Percentiles rank a stretch among this genome's conserved stretches.
phyloP scores from a whole-genome alignment of 2,329 filamentous ascomycete species.

The Neopestalotiopsis rosae region DNA sequence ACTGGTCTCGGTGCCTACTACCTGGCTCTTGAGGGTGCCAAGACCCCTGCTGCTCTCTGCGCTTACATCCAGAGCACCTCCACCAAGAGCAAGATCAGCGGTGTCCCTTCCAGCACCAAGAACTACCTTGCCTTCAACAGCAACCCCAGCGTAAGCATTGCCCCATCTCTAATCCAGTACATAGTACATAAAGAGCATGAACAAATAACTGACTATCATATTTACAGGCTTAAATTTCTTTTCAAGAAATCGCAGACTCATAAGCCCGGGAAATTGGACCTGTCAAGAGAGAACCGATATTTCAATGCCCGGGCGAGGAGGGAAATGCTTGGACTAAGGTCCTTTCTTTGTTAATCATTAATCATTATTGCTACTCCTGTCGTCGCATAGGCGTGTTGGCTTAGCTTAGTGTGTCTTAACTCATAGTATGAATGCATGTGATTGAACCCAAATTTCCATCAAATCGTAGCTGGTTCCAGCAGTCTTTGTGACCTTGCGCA shows the following conservation, averaged over 20 bases:
- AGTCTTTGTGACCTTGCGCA: no score
- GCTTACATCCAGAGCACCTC: slow-evolving; percentile 34
- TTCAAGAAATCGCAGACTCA: not conserved
- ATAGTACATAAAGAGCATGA: no score
- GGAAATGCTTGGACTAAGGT: not conserved
- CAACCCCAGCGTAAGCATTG: slow-evolving; percentile 32
- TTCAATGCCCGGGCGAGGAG: not conserved
- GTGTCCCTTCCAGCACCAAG: slow-evolving; percentile 47
- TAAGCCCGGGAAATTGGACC: not conserved
- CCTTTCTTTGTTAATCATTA: not conserved
- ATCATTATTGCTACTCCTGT: slow-evolving; percentile 2
- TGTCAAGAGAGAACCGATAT: not conserved
- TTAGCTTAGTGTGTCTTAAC: not conserved
- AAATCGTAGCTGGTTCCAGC: not conserved
- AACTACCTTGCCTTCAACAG: slow-evolving; percentile 65
- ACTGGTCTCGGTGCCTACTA: slow-evolving; percentile 44
- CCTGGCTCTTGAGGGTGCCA: slow-evolving; percentile 47
- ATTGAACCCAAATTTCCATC: not conserved
- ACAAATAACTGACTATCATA: no score
- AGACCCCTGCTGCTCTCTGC: slow-evolving; percentile 52
- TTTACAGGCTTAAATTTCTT: not conserved
- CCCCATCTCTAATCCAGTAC: not conserved
- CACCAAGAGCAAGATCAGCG: slow-evolving; percentile 45
- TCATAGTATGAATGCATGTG: not conserved
- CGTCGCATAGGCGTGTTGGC: not conserved